Percentiles rank a stretch among this genome's conserved stretches.
Conservation (phyloP, 2,329 filamentous ascomycete species). For the Neurospora sp. region DNA sequence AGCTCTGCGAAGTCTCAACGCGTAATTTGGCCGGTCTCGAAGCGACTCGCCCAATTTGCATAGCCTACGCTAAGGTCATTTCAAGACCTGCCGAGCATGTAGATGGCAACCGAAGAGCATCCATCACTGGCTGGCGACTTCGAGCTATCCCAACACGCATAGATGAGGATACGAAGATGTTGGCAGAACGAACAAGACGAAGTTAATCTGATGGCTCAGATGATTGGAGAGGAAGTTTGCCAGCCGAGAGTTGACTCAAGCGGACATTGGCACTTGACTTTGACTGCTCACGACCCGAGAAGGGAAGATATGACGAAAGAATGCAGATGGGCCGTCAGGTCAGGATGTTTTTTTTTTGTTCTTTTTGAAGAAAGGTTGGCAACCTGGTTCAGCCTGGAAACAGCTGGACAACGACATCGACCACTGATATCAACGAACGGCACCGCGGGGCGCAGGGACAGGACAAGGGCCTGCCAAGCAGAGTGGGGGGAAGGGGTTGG, state of each 20-base stretch:
- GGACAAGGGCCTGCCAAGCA: not conserved
- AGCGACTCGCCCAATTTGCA: not conserved
- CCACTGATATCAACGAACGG: not conserved
- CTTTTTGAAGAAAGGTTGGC: not conserved
- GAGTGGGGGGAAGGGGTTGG: not conserved
- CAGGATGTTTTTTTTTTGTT: not conserved
- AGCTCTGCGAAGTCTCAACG: not conserved
- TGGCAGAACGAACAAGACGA: not conserved
- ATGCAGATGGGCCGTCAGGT: not conserved
- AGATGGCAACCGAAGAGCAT: not conserved
- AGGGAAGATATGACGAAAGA: not conserved
- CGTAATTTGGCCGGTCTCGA: not conserved
- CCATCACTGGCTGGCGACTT: not conserved
- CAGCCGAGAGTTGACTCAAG: not conserved
- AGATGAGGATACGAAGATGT: not conserved
- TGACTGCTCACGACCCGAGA: not conserved
- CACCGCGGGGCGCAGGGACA: not conserved
- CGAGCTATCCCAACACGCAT: not conserved
- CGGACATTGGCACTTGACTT: not conserved
- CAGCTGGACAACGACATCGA: not conserved
- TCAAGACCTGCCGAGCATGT: not conserved
- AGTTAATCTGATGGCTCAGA: not conserved
- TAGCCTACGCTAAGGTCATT: not conserved
- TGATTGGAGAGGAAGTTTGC: not conserved
- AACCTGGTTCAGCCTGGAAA: not conserved